These are phyloP conservation scores for Vitis vinifera DNA, from an alignment of 164 flowering plant species.

Conservation along the genomic window DNA sequence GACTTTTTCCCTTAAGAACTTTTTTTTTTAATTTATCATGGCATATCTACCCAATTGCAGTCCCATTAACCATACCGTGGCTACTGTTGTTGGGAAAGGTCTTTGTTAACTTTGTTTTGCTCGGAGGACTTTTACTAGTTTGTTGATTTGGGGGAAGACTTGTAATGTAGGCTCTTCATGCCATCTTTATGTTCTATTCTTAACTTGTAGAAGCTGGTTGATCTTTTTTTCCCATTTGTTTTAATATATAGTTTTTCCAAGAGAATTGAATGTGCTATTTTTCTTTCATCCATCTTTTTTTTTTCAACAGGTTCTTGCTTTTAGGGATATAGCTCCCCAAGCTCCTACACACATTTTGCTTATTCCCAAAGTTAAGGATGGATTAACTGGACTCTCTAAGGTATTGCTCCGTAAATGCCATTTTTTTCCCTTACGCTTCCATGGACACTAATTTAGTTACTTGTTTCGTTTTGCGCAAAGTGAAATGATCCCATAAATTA, in stretches of 20 bases:
- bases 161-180: too few species aligned
- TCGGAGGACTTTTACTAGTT: too few species aligned
- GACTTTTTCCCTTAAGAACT: too few species aligned
- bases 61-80: too few species aligned
- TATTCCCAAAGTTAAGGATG: conserved; percentile 87
- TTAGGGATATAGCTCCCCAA: conserved; percentile 86
- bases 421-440: not conserved
- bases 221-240: not conserved
- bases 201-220: not conserved
- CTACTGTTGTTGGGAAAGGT: too few species aligned
- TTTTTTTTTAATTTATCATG: too few species aligned
- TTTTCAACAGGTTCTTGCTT: conserved; percentile 75
- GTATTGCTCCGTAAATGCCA: conserved; percentile 26
- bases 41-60: too few species aligned
- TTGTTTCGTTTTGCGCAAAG: too few species aligned
- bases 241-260: not conserved
- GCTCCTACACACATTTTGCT: conserved; percentile 88
- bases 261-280: not conserved
- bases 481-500: too few species aligned
- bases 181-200: too few species aligned
- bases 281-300: not conserved
- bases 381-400: conserved; percentile 80
- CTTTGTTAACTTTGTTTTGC: too few species aligned
- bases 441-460: not conserved
- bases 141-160: too few species aligned